phyloP scores from a whole-genome alignment of 2,329 filamentous ascomycete species.

The Arthrinium phaeospermum region DNA sequence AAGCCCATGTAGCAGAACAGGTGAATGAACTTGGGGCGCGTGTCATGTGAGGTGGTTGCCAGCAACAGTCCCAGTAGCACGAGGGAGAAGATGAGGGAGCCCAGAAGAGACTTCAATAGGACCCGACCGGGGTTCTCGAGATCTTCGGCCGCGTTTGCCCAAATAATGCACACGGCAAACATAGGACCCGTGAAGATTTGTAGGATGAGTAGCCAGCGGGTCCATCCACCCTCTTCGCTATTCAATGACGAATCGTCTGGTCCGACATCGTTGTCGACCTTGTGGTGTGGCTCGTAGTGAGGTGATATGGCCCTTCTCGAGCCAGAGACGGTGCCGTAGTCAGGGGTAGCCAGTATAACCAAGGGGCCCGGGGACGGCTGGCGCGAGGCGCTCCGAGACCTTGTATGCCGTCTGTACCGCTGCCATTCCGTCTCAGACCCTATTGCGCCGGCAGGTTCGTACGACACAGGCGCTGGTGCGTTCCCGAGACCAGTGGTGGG shows the following conservation, averaged over 20 bases:
- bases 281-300: conserved; percentile 21
- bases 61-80: conserved; percentile 71
- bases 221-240: conserved; percentile 70
- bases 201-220: conserved; percentile 84
- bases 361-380: conserved; percentile 21
- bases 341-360: conserved; percentile 24
- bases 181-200: conserved; percentile 88
- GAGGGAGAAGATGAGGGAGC: conserved; percentile 72
- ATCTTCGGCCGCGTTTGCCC: conserved; percentile 69
- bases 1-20: conserved; percentile 90
- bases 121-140: conserved; percentile 55
- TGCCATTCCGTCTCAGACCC: conserved; percentile 63
- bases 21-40: conserved; percentile 75
- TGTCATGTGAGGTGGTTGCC: conserved; percentile 68
- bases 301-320: background rate
- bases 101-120: conserved; percentile 63
- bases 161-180: conserved; percentile 79
- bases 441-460: conserved; percentile 40
- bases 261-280: conserved; percentile 34
- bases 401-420: conserved; percentile 58
- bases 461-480: conserved; percentile 42
- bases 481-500: conserved; percentile 34
- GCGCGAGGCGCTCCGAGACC: conserved; percentile 36
- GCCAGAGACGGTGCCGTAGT: background rate
- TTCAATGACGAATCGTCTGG: conserved; percentile 33